A percentile compares a stretch with the other conserved stretches of the same genome.
These are phyloP conservation scores for Lactifluus volemus DNA, from an alignment of 768 basidiomycete species.

Conservation along the genomic window DNA sequence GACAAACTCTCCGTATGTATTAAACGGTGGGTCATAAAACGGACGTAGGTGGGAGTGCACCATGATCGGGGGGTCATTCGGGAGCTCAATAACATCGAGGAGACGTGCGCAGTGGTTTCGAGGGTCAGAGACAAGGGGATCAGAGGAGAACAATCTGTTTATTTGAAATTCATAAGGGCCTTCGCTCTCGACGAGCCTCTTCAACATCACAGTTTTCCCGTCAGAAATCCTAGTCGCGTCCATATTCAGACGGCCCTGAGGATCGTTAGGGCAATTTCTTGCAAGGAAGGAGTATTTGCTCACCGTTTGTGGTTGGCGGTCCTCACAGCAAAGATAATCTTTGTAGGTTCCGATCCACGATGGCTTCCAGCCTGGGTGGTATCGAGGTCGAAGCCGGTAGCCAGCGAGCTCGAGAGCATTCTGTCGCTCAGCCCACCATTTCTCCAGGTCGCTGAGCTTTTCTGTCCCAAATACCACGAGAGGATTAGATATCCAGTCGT, in stretches of 20 bases:
- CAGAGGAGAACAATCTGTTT: neutral
- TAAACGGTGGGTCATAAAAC: slow-evolving; percentile 23
- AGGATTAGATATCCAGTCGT: neutral
- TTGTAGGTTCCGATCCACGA: slow-evolving; percentile 1
- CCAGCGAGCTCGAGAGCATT: neutral
- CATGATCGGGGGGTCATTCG: slow-evolving; percentile 8
- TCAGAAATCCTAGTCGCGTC: slow-evolving; percentile 10
- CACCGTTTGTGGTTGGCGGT: slow-evolving; percentile 9
- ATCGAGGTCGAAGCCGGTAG: neutral
- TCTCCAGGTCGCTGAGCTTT: neutral
- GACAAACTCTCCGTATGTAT: slow-evolving; percentile 21
- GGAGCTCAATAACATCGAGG: slow-evolving; percentile 2
- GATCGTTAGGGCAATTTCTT: too few relatives aligned
- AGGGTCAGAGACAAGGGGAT: neutral
- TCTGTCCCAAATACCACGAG: neutral
- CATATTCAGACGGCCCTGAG: neutral
- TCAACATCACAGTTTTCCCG: slow-evolving; percentile 1
- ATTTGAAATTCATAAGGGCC: slow-evolving; percentile 12
- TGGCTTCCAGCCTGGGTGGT: neutral
- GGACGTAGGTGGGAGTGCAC: slow-evolving; percentile 25
- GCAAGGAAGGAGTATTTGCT: neutral
- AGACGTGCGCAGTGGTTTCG: slow-evolving; percentile 6
- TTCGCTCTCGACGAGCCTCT: neutral
- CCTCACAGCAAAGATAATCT: neutral
- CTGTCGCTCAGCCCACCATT: neutral